phyloP scores from a whole-genome alignment of 2,329 filamentous ascomycete genomes.

The Pseudocercospora macadamiae region DNA sequence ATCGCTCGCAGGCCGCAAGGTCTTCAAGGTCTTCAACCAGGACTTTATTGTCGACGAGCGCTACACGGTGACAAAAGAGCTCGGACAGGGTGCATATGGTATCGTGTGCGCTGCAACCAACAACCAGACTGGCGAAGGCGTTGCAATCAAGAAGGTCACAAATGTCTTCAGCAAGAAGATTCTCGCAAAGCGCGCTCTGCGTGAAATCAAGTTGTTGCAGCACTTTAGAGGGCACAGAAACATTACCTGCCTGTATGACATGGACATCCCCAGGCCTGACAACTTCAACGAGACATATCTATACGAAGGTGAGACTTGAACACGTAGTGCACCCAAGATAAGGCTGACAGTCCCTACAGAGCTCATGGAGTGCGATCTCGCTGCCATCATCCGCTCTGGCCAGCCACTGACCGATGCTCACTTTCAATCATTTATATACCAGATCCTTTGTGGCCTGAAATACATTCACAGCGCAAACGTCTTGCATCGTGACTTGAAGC shows the following conservation, averaged over 20 bases:
- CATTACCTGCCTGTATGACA: constrained; percentile 98
- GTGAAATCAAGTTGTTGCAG: constrained; percentile 98
- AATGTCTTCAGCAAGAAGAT: constrained; percentile 99
- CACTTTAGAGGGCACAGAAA: constrained; percentile 75
- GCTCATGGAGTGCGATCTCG: constrained; percentile 98
- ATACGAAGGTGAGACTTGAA: constrained; percentile 75
- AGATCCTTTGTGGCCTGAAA: constrained; percentile 97
- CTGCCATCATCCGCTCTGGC: constrained; percentile 95
- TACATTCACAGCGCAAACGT: constrained; percentile 99
- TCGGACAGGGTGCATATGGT: constrained; percentile 96
- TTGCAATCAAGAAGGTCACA: constrained; percentile 99
- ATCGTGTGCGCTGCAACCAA: constrained; percentile 98
- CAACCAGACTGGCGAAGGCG: constrained; percentile 84
- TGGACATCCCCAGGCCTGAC: constrained; percentile 96
- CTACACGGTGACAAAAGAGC: constrained; percentile 97
- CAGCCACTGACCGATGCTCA: constrained; percentile 97
- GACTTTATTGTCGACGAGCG: constrained; percentile 98
- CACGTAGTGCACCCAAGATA: neutral
- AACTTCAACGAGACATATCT: constrained; percentile 99
- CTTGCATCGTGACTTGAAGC: constrained; percentile 93
- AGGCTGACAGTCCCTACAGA: constrained; percentile 57
- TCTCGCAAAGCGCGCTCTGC: constrained; percentile 92
- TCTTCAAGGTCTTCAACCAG: constrained; percentile 99
- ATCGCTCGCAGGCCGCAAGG: constrained; percentile 72
- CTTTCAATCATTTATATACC: constrained; percentile 99